Evolutionary conservation across 2,329 filamentous ascomycete species (phyloP).

Genomic region (Phialophora verrucosa): DNA sequence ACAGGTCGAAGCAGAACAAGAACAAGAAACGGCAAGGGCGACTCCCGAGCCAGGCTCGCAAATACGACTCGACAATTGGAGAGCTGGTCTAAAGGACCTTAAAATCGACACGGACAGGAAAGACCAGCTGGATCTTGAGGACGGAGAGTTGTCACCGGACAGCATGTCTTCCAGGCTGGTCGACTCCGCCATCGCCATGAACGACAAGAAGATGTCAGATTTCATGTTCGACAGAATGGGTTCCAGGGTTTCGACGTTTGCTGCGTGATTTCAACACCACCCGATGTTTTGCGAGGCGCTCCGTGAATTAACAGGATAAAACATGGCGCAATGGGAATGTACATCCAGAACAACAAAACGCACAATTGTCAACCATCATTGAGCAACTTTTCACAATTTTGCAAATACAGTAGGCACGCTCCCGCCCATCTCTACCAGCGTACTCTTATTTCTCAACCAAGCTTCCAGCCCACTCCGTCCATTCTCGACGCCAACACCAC

Average conservation of each 20-base stretch:
- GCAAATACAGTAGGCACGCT: slow-evolving; percentile 74
- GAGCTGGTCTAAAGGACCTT: slow-evolving; percentile 46
- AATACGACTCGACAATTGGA: slow-evolving; percentile 34
- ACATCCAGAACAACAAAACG: neutral
- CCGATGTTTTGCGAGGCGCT: neutral
- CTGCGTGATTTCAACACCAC: slow-evolving; percentile 20
- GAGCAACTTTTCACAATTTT: slow-evolving; percentile 58
- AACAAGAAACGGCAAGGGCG: slow-evolving; percentile 39
- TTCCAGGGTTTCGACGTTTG: slow-evolving; percentile 44
- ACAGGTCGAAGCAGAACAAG: slow-evolving; percentile 58
- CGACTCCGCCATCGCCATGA: slow-evolving; percentile 52
- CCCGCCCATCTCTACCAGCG: slow-evolving; percentile 79
- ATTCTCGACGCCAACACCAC: slow-evolving; percentile 86
- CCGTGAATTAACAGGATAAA: neutral
- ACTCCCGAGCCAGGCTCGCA: slow-evolving; percentile 25
- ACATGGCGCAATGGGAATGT: neutral
- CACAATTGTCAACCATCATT: neutral
- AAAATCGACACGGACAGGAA: slow-evolving; percentile 52
- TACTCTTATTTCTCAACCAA: slow-evolving; percentile 88
- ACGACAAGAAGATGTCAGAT: slow-evolving; percentile 49
- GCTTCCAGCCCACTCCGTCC: slow-evolving; percentile 77
- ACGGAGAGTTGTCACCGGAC: slow-evolving; percentile 54
- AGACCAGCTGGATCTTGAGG: slow-evolving; percentile 46
- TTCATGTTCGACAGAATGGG: slow-evolving; percentile 53
- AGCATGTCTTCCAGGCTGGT: slow-evolving; percentile 56